Evolutionary conservation across 2,329 filamentous ascomycete genomes (phyloP).

Genomic region (Botryosphaeria dothidea): DNA sequence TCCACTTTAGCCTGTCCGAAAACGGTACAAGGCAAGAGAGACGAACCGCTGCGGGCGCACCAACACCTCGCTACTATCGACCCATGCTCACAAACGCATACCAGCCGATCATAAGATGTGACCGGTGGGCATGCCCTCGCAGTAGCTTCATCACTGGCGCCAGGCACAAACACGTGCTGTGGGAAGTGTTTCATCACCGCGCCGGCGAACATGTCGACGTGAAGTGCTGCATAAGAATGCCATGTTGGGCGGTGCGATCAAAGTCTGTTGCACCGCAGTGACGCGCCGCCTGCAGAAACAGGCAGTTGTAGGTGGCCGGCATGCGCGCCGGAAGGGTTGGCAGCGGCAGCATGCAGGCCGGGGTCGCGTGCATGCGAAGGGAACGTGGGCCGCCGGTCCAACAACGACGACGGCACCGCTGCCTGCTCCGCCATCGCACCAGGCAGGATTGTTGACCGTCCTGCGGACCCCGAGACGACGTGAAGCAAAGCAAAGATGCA

Average conservation of each 20-base stretch:
- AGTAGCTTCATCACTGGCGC: background rate
- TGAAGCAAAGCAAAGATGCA: background rate
- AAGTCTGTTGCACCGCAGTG: background rate
- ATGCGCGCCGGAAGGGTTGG: background rate
- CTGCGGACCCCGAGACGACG: background rate
- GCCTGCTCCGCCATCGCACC: background rate
- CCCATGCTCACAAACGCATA: constrained; percentile 10
- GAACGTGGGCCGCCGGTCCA: constrained; percentile 7
- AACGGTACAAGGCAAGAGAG: background rate
- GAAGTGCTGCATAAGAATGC: background rate
- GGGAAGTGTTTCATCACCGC: background rate
- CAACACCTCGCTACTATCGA: background rate
- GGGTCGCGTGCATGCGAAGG: background rate
- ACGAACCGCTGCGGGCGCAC: background rate
- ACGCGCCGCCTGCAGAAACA: background rate
- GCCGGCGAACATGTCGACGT: background rate
- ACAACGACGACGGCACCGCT: background rate
- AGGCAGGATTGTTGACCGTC: background rate
- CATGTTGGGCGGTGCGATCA: background rate
- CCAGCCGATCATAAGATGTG: background rate
- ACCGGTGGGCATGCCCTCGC: background rate
- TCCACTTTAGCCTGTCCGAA: background rate
- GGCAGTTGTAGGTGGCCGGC: background rate
- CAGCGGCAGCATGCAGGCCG: background rate
- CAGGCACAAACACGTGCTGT: background rate